A percentile compares a stretch with the other conserved stretches of the same genome.
phyloP scores from a whole-genome alignment of 2,329 filamentous ascomycete genomes.

The Cladophialophora yegresii region DNA sequence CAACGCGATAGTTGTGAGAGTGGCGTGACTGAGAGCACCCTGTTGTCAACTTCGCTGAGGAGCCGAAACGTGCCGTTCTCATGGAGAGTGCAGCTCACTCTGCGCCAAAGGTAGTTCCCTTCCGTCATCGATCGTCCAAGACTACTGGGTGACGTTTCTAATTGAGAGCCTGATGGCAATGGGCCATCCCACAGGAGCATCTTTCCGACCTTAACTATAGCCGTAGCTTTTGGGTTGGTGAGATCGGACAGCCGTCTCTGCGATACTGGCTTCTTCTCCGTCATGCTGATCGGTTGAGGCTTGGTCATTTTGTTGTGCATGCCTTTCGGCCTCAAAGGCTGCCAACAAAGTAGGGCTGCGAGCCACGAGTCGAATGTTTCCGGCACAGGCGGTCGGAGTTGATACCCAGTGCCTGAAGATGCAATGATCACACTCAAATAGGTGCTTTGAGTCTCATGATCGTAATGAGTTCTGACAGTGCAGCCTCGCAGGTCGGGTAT shows the following conservation, averaged over 20 bases:
- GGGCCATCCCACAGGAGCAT: slow-evolving; percentile 86
- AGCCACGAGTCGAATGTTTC: slow-evolving; percentile 57
- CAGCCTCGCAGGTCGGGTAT: slow-evolving; percentile 55
- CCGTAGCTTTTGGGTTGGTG: slow-evolving; percentile 65
- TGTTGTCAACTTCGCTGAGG: slow-evolving; percentile 80
- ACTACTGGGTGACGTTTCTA: slow-evolving; percentile 19
- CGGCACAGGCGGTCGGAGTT: slow-evolving; percentile 52
- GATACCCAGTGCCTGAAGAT: slow-evolving; percentile 51
- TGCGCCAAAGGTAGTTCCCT: slow-evolving; percentile 65
- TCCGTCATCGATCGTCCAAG: slow-evolving; percentile 52
- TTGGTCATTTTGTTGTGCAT: slow-evolving; percentile 55
- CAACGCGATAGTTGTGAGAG: slow-evolving; percentile 85
- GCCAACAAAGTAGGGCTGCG: slow-evolving; percentile 55
- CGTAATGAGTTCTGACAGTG: slow-evolving; percentile 52
- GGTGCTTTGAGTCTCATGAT: slow-evolving; percentile 48
- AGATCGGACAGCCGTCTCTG: slow-evolving; percentile 51
- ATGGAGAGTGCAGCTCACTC: slow-evolving; percentile 87
- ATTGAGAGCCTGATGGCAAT: slow-evolving; percentile 35
- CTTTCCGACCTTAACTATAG: slow-evolving; percentile 94
- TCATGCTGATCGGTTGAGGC: slow-evolving; percentile 49
- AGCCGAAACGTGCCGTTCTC: slow-evolving; percentile 95
- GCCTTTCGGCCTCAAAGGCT: slow-evolving; percentile 53
- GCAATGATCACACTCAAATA: slow-evolving; percentile 54
- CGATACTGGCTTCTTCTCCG: slow-evolving; percentile 47
- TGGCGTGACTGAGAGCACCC: slow-evolving; percentile 78